Percentiles rank a stretch among this genome's conserved stretches.
Evolutionary conservation across 2,329 filamentous ascomycete species (phyloP).

Genomic region (Harringtonia aguacate): DNA sequence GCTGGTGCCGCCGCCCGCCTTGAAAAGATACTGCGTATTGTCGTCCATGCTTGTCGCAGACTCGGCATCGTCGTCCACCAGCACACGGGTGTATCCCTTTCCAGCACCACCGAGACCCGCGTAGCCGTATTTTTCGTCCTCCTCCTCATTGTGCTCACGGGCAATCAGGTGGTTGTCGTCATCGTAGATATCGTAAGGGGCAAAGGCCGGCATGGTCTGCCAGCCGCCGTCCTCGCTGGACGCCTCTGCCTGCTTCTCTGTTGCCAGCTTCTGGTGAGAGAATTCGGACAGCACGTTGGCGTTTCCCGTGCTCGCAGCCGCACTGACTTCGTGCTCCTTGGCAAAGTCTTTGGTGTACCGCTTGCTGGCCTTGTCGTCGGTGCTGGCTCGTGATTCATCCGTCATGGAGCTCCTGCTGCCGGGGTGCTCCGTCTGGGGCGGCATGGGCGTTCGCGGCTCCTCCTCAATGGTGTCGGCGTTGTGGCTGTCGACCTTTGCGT

Average conservation of each 20-base stretch:
- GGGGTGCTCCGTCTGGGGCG: conserved; percentile 7
- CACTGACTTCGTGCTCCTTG: conserved; percentile 25
- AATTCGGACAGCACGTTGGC: conserved; percentile 59
- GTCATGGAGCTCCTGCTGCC: neutral
- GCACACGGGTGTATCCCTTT: conserved; percentile 91
- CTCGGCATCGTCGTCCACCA: conserved; percentile 87
- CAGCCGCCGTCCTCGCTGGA: conserved; percentile 60
- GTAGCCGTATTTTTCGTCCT: conserved; percentile 58
- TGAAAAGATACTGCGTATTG: conserved; percentile 91
- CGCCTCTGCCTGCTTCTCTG: conserved; percentile 41
- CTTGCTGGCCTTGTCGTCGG: neutral
- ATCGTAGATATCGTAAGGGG: conserved; percentile 89
- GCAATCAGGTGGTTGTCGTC: conserved; percentile 85
- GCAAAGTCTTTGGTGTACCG: conserved; percentile 11
- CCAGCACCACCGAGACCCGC: conserved; percentile 75
- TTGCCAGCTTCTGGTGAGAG: conserved; percentile 73
- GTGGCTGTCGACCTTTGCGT: too few relatives aligned
- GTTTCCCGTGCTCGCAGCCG: conserved; percentile 22
- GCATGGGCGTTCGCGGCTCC: conserved; percentile 15
- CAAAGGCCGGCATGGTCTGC: conserved; percentile 92
- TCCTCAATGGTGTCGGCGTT: conserved; percentile 8
- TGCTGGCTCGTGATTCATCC: neutral
- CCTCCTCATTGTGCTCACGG: conserved; percentile 62
- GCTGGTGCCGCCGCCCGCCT: conserved; percentile 43
- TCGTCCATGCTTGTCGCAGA: conserved; percentile 96